A percentile compares a stretch with the other conserved stretches of the same genome.
Conservation (phyloP, 768 basidiomycete genomes). For the Lentinus brumalis region DNA sequence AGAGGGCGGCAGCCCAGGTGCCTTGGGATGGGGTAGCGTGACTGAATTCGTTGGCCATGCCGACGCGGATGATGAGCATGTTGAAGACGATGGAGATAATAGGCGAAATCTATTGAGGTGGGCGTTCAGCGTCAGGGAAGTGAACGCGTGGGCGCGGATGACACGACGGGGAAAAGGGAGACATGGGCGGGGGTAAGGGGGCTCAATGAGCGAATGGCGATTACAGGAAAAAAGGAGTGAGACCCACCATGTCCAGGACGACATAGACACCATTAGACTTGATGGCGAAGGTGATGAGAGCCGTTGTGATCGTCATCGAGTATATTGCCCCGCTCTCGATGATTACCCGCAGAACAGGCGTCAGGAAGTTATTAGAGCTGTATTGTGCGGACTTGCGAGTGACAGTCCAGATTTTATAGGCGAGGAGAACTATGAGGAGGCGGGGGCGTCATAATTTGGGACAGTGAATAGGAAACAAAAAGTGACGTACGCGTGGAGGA, state of each 20-base stretch:
- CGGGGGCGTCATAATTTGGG: neutral
- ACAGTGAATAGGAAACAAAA: neutral
- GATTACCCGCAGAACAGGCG: slow-evolving; percentile 33
- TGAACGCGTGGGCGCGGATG: neutral
- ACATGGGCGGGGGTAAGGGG: neutral
- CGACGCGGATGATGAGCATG: slow-evolving; percentile 45
- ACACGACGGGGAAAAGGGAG: neutral
- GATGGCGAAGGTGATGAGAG: slow-evolving; percentile 32
- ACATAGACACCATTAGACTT: slow-evolving; percentile 37
- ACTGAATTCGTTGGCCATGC: slow-evolving; percentile 12
- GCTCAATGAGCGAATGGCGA: neutral
- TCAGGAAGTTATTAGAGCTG: slow-evolving; percentile 17
- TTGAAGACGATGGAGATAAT: slow-evolving; percentile 46
- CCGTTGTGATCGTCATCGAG: slow-evolving; percentile 36
- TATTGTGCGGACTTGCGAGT: slow-evolving; percentile 25
- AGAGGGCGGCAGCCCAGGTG: slow-evolving; percentile 3
- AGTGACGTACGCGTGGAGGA: slow-evolving; percentile 31
- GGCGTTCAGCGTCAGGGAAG: neutral
- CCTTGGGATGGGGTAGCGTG: slow-evolving; percentile 2
- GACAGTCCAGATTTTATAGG: slow-evolving; percentile 34
- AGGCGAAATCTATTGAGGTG: slow-evolving; percentile 33
- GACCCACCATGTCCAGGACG: slow-evolving; percentile 38
- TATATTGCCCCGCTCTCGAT: slow-evolving; percentile 43
- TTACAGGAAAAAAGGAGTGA: neutral
- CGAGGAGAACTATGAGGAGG: slow-evolving; percentile 27